These are phyloP conservation scores for Talaromyces nanjingensis DNA, from an alignment of 495 filamentous ascomycete genomes.

Conservation along the genomic window DNA sequence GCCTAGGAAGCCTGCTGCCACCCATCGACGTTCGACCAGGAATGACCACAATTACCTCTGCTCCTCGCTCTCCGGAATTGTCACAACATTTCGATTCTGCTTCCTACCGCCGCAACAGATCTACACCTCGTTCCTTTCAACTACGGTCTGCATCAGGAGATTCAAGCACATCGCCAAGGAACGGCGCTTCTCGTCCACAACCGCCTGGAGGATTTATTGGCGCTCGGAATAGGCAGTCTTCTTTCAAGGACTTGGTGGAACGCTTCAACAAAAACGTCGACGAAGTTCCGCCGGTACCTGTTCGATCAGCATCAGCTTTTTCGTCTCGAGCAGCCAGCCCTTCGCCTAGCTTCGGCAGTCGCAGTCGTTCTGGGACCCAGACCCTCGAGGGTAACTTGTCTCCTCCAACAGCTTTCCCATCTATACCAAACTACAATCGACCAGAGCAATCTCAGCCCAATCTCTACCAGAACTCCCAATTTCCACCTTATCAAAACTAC, in stretches of 20 bases:
- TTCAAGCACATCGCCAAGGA: conserved; percentile 13
- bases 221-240: conserved; percentile 35
- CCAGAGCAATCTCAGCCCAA: conserved; percentile 1
- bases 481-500: conserved; percentile 14
- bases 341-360: conserved; percentile 21
- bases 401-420: conserved; percentile 12
- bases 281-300: conserved; percentile 43
- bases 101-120: conserved; percentile 25
- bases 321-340: conserved; percentile 26
- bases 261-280: conserved; percentile 53
- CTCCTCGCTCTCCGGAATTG: conserved; percentile 6
- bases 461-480: conserved; percentile 12
- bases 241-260: conserved; percentile 56
- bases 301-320: conserved; percentile 22
- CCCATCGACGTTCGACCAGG: conserved; percentile 17
- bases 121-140: conserved; percentile 18
- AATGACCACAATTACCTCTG: conserved; percentile 13
- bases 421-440: background rate
- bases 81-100: conserved; percentile 13
- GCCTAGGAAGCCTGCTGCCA: conserved; percentile 20
- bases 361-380: conserved; percentile 15
- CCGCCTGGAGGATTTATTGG: conserved; percentile 17
- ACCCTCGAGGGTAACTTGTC: conserved; percentile 10
- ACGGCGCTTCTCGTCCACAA: conserved; percentile 16
- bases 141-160: conserved; percentile 33